Evolutionary conservation across 306 rosid species (phyloP).

Genomic region (Trifolium dubium): DNA sequence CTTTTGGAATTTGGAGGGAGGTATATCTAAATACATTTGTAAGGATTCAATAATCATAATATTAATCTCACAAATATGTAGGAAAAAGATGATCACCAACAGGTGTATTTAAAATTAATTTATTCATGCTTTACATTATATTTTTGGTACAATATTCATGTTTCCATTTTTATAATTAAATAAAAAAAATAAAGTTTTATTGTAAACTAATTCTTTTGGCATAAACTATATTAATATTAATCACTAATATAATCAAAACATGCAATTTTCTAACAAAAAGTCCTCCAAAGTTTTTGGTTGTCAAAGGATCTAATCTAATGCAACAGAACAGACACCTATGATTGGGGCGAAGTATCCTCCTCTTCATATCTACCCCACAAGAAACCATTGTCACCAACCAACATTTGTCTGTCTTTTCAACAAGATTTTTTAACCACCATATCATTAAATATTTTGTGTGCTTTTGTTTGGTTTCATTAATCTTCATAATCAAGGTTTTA

Average conservation of each 20-base stretch:
- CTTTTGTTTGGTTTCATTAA: constrained; percentile 26
- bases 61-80: too few relatives aligned
- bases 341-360: constrained; percentile 61
- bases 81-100: too few relatives aligned
- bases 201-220: not conserved
- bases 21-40: not conserved
- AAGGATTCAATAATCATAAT: not conserved
- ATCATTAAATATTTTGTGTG: constrained; percentile 18
- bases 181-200: not conserved
- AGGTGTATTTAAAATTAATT: not conserved
- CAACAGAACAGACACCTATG: constrained; percentile 53
- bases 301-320: constrained; percentile 39
- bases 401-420: constrained; percentile 38
- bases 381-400: constrained; percentile 35
- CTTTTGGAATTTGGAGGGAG: too few relatives aligned
- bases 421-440: constrained; percentile 11
- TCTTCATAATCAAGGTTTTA: constrained; percentile 39
- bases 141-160: too few relatives aligned
- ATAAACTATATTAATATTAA: not conserved
- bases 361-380: constrained; percentile 51
- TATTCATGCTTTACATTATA: not conserved
- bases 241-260: not conserved
- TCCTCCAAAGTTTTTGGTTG: constrained; percentile 34
- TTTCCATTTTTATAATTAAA: not conserved
- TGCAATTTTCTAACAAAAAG: constrained; percentile 5